A percentile compares a stretch with the other conserved stretches of the same genome.
Evolutionary conservation across 2,329 filamentous ascomycete species (phyloP).

Genomic region (Chrysosporium keratinophilum): DNA sequence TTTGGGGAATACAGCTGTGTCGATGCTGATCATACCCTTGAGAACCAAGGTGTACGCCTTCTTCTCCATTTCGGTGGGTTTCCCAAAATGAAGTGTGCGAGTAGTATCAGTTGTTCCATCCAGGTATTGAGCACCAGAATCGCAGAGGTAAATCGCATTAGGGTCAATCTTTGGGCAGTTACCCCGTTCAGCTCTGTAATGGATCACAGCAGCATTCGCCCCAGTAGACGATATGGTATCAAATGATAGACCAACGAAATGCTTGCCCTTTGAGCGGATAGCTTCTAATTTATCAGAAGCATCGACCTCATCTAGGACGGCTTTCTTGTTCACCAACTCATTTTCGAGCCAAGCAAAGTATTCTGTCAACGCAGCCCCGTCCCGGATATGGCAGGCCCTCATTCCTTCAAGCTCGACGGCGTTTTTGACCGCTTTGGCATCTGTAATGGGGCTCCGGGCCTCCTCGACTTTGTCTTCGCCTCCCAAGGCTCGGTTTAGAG

Average conservation of each 20-base stretch:
- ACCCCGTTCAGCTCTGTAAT: conserved; percentile 81
- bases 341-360: conserved; percentile 97
- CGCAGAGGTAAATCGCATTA: conserved; percentile 79
- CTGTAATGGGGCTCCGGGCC: conserved; percentile 71
- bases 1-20: conserved; percentile 81
- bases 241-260: conserved; percentile 86
- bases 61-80: conserved; percentile 70
- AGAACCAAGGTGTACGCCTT: conserved; percentile 88
- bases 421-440: conserved; percentile 93
- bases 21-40: conserved; percentile 85
- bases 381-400: conserved; percentile 84
- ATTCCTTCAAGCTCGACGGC: conserved; percentile 81
- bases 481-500: conserved; percentile 72
- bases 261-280: conserved; percentile 48
- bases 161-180: conserved; percentile 77
- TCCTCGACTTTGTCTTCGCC: conserved; percentile 80
- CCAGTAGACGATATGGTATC: conserved; percentile 94
- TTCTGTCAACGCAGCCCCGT: conserved; percentile 79
- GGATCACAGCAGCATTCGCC: conserved; percentile 84
- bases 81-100: conserved; percentile 81
- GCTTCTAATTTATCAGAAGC: conserved; percentile 83
- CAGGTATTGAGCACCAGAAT: conserved; percentile 91
- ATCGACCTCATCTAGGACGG: conserved; percentile 71
- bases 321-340: conserved; percentile 64
- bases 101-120: conserved; percentile 97